Percentiles rank a stretch among this genome's conserved stretches.
These are phyloP conservation scores for Roridomyces roridus DNA, from an alignment of 768 basidiomycete species.

Conservation along the genomic window DNA sequence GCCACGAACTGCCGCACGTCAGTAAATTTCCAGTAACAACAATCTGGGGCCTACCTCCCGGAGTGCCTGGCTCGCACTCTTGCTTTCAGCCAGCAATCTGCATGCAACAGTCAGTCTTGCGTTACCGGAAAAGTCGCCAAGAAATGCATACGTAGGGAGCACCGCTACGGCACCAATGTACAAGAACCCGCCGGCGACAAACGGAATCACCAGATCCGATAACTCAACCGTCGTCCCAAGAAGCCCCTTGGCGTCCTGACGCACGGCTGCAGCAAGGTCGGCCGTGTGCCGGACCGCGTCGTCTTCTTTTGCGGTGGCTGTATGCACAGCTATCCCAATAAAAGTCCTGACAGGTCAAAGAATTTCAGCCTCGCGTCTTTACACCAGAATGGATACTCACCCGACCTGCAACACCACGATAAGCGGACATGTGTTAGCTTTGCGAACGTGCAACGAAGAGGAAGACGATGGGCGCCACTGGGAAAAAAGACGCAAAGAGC, in stretches of 20 bases:
- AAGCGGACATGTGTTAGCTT: constrained; percentile 17
- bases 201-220: constrained; percentile 88
- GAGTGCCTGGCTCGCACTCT: constrained; percentile 86
- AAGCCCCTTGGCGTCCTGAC: constrained; percentile 77
- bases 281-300: constrained; percentile 40
- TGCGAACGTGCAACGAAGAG: constrained; percentile 26
- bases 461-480: constrained; percentile 24
- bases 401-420: constrained; percentile 18
- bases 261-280: constrained; percentile 79
- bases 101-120: constrained; percentile 13
- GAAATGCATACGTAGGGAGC: constrained; percentile 71
- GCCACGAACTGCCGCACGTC: constrained; percentile 73
- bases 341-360: constrained; percentile 63
- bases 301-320: constrained; percentile 60
- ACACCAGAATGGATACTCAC: constrained; percentile 26
- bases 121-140: background rate
- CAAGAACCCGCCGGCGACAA: constrained; percentile 90
- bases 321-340: constrained; percentile 87
- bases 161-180: constrained; percentile 95
- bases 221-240: constrained; percentile 83
- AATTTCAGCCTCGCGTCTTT: constrained; percentile 27
- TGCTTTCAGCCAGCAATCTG: constrained; percentile 86
- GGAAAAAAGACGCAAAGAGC: constrained; percentile 28
- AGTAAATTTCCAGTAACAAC: background rate
- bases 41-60: constrained; percentile 68